Conservation (phyloP, 306 rosid genomes). For the Fragaria nilgerrensis region DNA sequence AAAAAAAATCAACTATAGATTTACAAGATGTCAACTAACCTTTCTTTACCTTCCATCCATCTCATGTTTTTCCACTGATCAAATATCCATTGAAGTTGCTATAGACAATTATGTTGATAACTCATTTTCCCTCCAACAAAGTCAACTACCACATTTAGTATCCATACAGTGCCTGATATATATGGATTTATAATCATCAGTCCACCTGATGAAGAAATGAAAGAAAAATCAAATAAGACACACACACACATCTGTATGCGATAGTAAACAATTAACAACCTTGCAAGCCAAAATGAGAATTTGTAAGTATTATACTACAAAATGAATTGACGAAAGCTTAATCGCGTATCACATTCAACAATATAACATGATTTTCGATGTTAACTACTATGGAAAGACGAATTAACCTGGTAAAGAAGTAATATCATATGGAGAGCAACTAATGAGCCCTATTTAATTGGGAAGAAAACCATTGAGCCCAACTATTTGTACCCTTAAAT, state of each 20-base stretch:
- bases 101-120: background rate
- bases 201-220: background rate
- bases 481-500: background rate
- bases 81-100: background rate
- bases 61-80: background rate
- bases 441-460: background rate
- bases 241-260: background rate
- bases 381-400: background rate
- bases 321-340: background rate
- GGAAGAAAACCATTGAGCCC: background rate
- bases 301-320: background rate
- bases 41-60: background rate
- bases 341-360: background rate
- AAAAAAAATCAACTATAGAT: background rate
- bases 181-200: background rate
- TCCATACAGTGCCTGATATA: background rate
- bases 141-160: background rate
- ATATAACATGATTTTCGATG: background rate
- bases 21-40: background rate
- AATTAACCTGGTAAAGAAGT: background rate
- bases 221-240: background rate
- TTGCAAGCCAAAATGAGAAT: background rate
- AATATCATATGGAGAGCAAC: background rate
- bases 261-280: background rate
- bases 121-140: background rate